Conservation (phyloP, 257 asterid species). For the Fraxinus excelsior region DNA sequence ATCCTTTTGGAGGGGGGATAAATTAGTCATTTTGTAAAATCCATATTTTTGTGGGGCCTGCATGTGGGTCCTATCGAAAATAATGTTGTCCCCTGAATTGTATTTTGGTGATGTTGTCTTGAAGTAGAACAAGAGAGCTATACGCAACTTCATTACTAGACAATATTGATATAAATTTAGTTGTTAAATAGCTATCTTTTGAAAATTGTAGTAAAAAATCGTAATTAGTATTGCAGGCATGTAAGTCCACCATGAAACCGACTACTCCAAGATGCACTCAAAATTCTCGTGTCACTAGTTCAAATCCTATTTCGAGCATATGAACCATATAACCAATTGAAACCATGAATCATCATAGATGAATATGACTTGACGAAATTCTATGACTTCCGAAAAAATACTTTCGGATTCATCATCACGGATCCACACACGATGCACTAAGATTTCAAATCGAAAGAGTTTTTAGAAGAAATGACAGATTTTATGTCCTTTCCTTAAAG, state of each 20-base stretch:
- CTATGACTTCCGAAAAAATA: too few relatives aligned
- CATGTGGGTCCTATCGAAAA: neutral
- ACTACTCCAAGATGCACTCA: neutral
- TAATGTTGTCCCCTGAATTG: neutral
- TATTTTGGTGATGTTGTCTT: neutral
- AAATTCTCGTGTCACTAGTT: neutral
- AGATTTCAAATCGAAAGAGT: neutral
- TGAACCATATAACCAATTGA: neutral
- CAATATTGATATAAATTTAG: neutral
- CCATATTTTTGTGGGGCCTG: neutral
- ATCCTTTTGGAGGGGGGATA: conserved; percentile 25
- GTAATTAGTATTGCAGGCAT: neutral
- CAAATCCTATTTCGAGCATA: neutral
- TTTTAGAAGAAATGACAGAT: too few relatives aligned
- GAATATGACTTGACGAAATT: too few relatives aligned
- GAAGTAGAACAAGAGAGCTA: neutral
- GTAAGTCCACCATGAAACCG: neutral
- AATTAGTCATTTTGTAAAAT: conserved; percentile 22
- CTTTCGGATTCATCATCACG: too few relatives aligned
- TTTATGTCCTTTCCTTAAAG: too few relatives aligned
- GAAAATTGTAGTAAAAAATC: neutral
- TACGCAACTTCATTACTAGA: neutral
- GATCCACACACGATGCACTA: too few relatives aligned
- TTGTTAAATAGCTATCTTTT: neutral
- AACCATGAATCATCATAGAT: too few relatives aligned